These are phyloP conservation scores for Skeletonema costatum DNA, from an alignment of 108 stramenopile genomes.

Conservation along the genomic window DNA sequence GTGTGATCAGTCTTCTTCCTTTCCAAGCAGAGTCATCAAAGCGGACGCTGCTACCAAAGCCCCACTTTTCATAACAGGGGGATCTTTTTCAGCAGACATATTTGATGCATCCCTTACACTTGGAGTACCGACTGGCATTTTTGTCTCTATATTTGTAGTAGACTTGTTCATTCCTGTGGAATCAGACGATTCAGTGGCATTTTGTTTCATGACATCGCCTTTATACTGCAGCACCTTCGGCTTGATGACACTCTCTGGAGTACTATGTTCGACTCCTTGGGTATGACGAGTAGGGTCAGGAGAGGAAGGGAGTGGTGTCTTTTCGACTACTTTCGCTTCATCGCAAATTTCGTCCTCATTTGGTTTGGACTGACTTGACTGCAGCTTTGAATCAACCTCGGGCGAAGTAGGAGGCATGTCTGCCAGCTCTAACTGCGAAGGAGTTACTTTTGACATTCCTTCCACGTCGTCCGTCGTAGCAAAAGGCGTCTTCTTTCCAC, in stretches of 20 bases:
- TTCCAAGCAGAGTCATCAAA: constrained; percentile 25
- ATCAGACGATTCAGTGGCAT: not conserved
- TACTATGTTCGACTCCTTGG: constrained; percentile 10
- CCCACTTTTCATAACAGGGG: constrained; percentile 10
- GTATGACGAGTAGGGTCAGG: constrained; percentile 35
- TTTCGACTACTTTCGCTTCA: not conserved
- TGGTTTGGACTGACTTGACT: not conserved
- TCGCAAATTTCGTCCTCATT: not conserved
- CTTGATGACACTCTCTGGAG: constrained; percentile 45
- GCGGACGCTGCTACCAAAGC: constrained; percentile 28
- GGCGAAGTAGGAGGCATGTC: not conserved
- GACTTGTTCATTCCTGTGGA: not conserved
- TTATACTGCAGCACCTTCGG: constrained; percentile 30
- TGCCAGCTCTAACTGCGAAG: not conserved
- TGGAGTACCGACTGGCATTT: not conserved
- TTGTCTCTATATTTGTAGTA: not conserved
- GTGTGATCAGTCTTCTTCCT: not conserved
- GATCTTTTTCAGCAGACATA: not conserved
- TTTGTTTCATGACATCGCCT: not conserved
- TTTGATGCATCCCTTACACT: not conserved
- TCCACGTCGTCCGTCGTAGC: not conserved
- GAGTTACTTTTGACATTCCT: not conserved
- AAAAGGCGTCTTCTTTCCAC: not conserved
- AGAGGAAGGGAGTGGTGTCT: constrained; percentile 27
- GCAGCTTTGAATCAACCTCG: not conserved